Conservation (phyloP, 208 protist species). For the Entamoeba moshkovskii region DNA sequence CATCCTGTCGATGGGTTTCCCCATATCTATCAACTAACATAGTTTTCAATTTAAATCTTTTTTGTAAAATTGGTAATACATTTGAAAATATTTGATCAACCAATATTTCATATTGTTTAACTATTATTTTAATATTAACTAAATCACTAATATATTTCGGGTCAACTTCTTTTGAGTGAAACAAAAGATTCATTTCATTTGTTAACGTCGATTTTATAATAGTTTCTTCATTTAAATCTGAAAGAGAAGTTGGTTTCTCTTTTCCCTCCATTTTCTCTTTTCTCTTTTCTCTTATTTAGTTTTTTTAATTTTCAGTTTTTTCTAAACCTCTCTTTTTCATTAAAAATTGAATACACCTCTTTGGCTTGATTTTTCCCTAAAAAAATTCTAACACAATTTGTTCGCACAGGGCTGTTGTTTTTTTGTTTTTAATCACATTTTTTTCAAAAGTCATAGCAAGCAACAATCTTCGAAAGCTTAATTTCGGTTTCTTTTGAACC, state of each 20-base stretch:
- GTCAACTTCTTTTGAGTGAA: not conserved
- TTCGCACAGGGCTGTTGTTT: no score
- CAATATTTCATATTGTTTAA: not conserved
- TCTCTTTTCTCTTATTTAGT: not conserved
- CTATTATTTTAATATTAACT: not conserved
- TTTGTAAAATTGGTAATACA: not conserved
- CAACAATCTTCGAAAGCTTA: no score
- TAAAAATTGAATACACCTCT: no score
- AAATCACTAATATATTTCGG: not conserved
- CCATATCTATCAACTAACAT: not conserved
- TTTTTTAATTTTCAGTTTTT: no score
- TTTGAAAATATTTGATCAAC: not conserved
- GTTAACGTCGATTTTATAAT: not conserved
- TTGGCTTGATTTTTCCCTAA: no score
- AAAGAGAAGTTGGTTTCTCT: not conserved
- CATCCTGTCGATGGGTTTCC: not conserved
- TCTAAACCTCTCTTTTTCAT: no score
- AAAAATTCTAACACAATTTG: no score
- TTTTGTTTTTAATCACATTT: no score
- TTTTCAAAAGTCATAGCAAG: no score
- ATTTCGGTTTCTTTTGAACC: no score
- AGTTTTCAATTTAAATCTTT: not conserved
- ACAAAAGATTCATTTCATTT: not conserved
- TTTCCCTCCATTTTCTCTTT: not conserved
- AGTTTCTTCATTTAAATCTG: not conserved